phyloP scores from a whole-genome alignment of 2,329 filamentous ascomycete genomes.

The Cordyceps tenuipes region DNA sequence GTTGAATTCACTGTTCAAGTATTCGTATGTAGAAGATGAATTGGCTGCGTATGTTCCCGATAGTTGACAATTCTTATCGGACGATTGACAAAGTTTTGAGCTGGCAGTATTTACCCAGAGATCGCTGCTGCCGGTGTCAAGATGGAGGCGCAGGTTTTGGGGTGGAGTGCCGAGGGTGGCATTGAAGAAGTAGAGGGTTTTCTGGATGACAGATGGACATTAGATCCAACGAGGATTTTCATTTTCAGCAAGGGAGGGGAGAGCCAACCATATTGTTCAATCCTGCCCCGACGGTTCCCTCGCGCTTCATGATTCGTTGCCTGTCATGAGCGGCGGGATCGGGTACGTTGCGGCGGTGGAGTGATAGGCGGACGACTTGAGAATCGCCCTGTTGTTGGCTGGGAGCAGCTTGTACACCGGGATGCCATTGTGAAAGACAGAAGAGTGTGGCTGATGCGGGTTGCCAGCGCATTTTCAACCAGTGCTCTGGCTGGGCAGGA shows the following conservation, averaged over 20 bases:
- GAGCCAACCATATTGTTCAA: conserved; percentile 48
- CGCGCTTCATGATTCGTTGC: conserved; percentile 32
- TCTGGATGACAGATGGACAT: conserved; percentile 23
- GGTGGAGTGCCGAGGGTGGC: conserved; percentile 53
- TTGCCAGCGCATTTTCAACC: not conserved
- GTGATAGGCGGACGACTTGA: conserved; percentile 38
- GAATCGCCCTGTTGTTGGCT: conserved; percentile 25
- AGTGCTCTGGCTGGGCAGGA: not conserved
- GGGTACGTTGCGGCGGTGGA: conserved; percentile 27
- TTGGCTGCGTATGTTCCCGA: conserved; percentile 63
- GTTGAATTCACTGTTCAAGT: conserved; percentile 70
- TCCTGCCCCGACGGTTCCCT: conserved; percentile 33
- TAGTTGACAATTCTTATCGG: conserved; percentile 43
- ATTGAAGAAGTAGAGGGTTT: conserved; percentile 59
- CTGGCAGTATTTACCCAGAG: conserved; percentile 60
- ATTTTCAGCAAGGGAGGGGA: not conserved
- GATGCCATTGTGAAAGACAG: not conserved
- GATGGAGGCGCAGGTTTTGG: conserved; percentile 47
- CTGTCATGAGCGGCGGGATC: conserved; percentile 38
- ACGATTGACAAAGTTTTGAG: conserved; percentile 50
- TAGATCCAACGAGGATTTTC: not conserved
- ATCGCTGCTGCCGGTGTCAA: conserved; percentile 64
- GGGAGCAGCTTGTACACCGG: conserved; percentile 17
- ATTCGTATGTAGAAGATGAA: conserved; percentile 66
- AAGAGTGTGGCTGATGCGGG: not conserved